Evolutionary conservation across 441 rosid genomes (phyloP).

Genomic region (Arabidopsis lyrata): DNA sequence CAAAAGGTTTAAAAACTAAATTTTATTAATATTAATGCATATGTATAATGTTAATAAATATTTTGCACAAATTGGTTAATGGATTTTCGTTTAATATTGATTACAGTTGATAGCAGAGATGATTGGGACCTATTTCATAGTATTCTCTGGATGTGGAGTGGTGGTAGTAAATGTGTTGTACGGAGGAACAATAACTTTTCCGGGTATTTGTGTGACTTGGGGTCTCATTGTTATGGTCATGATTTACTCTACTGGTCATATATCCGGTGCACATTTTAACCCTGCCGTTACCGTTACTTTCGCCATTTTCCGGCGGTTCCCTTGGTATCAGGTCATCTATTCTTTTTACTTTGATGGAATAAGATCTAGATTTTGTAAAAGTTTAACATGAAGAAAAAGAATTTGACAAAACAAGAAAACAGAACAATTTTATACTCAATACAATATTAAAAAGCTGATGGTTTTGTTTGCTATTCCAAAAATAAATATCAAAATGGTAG

Average conservation of each 20-base stretch:
- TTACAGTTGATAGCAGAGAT: conserved; percentile 70
- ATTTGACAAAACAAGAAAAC: too few species aligned
- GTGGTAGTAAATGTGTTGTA: conserved; percentile 79
- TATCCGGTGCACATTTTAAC: conserved; percentile 93
- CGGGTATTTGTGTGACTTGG: conserved; percentile 81
- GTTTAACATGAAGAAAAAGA: not conserved
- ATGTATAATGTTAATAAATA: not conserved
- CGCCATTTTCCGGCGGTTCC: conserved; percentile 57
- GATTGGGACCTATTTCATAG: conserved; percentile 72
- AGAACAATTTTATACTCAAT: not conserved
- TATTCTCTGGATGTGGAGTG: conserved; percentile 79
- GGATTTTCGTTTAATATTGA: not conserved
- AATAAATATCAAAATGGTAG: too few species aligned
- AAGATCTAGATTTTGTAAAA: not conserved
- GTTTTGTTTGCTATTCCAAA: not conserved
- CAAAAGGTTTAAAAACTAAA: conserved; percentile 55
- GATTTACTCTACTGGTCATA: conserved; percentile 72
- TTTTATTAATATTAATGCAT: not conserved
- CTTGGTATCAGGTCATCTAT: conserved; percentile 50
- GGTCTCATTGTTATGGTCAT: conserved; percentile 81
- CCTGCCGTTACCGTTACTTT: conserved; percentile 77
- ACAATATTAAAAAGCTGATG: not conserved
- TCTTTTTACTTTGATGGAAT: not conserved
- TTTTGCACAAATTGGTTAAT: not conserved
- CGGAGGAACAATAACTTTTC: conserved; percentile 68